Evolutionary conservation across 2,329 filamentous ascomycete genomes (phyloP).

Genomic region (Coniella lustricola): DNA sequence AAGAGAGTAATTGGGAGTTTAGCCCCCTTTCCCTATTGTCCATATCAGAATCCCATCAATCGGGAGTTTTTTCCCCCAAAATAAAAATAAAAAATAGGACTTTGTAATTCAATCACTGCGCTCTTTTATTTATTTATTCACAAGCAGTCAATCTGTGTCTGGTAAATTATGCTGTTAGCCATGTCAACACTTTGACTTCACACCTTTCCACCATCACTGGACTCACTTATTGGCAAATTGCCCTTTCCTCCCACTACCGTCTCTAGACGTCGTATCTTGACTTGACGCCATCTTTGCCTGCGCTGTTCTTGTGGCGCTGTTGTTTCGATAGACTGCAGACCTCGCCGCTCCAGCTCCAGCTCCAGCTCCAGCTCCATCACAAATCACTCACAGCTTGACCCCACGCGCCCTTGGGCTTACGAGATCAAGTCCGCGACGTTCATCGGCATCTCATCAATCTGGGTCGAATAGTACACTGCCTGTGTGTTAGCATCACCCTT

Average conservation of each 20-base stretch:
- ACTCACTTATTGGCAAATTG: conserved; percentile 12
- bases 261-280: not conserved
- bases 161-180: not conserved
- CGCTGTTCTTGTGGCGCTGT: not conserved
- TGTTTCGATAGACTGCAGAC: not conserved
- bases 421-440: conserved; percentile 67
- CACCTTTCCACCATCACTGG: not conserved
- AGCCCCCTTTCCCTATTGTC: not conserved
- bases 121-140: not conserved
- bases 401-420: conserved; percentile 33
- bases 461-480: conserved; percentile 90
- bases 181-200: too few species aligned
- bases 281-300: conserved; percentile 2
- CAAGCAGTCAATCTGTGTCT: not conserved
- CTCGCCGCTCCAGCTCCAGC: not conserved
- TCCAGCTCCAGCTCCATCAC: not conserved
- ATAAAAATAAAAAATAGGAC: not conserved
- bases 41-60: not conserved
- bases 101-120: not conserved
- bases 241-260: conserved; percentile 17
- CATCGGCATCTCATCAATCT: conserved; percentile 99
- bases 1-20: not conserved
- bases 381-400: not conserved
- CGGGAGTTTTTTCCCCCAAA: too few species aligned
- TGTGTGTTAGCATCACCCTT: conserved; percentile 2